phyloP scores from a whole-genome alignment of 306 rosid species.

The Casuarina equisetifolia region DNA sequence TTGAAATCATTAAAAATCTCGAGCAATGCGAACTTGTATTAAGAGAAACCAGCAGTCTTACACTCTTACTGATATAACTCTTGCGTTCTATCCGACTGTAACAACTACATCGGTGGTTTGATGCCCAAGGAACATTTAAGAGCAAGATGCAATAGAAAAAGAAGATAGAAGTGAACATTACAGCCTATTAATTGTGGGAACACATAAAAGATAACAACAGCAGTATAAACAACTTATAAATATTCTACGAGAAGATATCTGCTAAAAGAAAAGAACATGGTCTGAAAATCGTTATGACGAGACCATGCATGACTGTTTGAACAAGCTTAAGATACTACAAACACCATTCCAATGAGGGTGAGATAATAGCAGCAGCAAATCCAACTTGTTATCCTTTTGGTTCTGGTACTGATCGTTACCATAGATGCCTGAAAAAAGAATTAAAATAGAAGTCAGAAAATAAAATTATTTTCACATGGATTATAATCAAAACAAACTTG shows the following conservation, averaged over 20 bases:
- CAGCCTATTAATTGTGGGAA: background rate
- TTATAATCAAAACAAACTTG: background rate
- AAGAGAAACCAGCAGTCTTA: too few species aligned
- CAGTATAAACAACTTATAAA: background rate
- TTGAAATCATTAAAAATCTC: too few species aligned
- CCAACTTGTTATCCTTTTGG: background rate
- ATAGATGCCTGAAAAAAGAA: conserved; percentile 20
- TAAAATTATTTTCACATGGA: background rate
- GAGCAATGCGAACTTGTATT: too few species aligned
- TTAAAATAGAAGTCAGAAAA: background rate
- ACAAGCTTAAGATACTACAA: background rate
- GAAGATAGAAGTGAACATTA: too few species aligned
- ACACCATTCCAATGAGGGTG: background rate
- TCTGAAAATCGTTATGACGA: background rate
- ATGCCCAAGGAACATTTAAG: too few species aligned
- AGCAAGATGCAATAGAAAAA: too few species aligned
- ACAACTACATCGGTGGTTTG: too few species aligned
- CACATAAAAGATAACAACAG: background rate
- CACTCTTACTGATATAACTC: too few species aligned
- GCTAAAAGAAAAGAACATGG: background rate
- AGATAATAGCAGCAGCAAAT: conserved; percentile 6
- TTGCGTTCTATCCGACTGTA: too few species aligned
- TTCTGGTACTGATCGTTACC: background rate
- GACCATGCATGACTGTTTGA: background rate
- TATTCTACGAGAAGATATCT: background rate